Conservation (phyloP, 176 grass and related monocot genomes). For the Guadua angustifolia region DNA sequence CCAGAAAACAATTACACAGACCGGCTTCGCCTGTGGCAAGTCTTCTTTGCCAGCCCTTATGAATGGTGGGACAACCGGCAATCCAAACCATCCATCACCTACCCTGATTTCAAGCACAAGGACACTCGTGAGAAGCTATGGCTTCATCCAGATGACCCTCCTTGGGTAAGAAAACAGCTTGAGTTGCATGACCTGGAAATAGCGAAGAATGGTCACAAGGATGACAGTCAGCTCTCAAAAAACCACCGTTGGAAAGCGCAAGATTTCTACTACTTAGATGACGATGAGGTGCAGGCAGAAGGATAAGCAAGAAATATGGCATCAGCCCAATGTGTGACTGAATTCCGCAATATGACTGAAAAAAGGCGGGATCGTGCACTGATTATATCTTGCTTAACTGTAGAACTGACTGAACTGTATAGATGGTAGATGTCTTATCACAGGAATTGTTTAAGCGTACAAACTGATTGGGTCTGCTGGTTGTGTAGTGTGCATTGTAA, state of each 20-base stretch:
- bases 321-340: neutral
- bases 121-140: conserved; percentile 56
- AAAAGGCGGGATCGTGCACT: neutral
- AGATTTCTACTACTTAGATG: conserved; percentile 46
- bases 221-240: neutral
- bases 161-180: conserved; percentile 67
- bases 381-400: neutral
- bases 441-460: neutral
- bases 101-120: conserved; percentile 63
- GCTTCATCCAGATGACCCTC: conserved; percentile 62
- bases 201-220: conserved; percentile 19
- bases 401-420: conserved; percentile 26
- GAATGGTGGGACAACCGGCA: conserved; percentile 77
- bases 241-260: conserved; percentile 44
- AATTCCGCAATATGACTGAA: conserved; percentile 2
- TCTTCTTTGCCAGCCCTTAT: conserved; percentile 78
- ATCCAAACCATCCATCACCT: neutral
- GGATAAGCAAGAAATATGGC: conserved; percentile 13
- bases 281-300: conserved; percentile 13
- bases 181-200: conserved; percentile 47
- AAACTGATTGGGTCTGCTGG: neutral
- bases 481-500: neutral
- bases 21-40: conserved; percentile 60
- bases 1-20: conserved; percentile 22
- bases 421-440: neutral